These are phyloP conservation scores for Tricholoma terreum DNA, from an alignment of 768 basidiomycete species.

Conservation along the genomic window DNA sequence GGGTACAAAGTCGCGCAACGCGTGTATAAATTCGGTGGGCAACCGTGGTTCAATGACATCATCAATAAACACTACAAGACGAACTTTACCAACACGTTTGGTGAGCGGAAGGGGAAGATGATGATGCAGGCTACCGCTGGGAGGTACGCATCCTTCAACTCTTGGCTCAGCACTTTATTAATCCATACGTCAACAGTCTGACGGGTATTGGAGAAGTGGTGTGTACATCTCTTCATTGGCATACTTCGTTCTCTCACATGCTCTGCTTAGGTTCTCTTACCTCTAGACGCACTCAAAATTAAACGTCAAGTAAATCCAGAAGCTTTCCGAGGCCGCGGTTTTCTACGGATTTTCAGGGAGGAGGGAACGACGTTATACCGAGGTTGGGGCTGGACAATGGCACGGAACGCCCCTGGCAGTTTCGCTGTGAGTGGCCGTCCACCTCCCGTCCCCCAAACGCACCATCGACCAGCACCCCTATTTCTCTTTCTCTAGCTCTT, in stretches of 20 bases:
- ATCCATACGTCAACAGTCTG: slow-evolving; percentile 38
- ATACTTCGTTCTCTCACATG: background rate
- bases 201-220: slow-evolving; percentile 95
- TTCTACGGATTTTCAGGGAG: slow-evolving; percentile 85
- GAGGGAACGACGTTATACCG: slow-evolving; percentile 92
- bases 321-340: slow-evolving; percentile 92
- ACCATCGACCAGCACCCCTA: background rate
- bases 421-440: slow-evolving; percentile 69
- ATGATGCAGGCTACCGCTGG: slow-evolving; percentile 95
- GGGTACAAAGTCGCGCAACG: slow-evolving; percentile 96
- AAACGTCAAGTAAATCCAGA: slow-evolving; percentile 98
- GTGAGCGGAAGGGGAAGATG: slow-evolving; percentile 93
- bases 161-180: background rate
- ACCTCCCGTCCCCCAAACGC: slow-evolving; percentile 25
- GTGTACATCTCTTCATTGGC: slow-evolving; percentile 21
- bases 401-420: slow-evolving; percentile 91
- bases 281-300: slow-evolving; percentile 96
- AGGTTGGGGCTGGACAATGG: slow-evolving; percentile 99
- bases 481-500: slow-evolving; percentile 67
- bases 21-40: slow-evolving; percentile 97
- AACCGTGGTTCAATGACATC: slow-evolving; percentile 96
- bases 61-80: slow-evolving; percentile 79
- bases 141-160: slow-evolving; percentile 49
- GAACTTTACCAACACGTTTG: slow-evolving; percentile 80
- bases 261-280: slow-evolving; percentile 71